Conservation (phyloP, 371 early-diverging fungal genomes). For the Entomophthora muscae region DNA sequence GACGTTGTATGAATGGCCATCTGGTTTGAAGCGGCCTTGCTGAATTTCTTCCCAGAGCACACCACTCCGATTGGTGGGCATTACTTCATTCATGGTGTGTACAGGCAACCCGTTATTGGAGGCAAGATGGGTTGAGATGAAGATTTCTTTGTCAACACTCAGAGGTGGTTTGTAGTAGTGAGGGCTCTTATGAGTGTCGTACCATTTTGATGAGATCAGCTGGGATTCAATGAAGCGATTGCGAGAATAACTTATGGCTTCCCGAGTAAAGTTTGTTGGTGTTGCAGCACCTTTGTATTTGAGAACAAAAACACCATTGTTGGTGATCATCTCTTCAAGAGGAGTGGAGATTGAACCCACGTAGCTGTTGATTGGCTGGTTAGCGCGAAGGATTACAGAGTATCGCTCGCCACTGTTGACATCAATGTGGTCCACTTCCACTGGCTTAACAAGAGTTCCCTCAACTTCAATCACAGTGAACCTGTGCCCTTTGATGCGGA, state of each 20-base stretch:
- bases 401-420: constrained; percentile 21
- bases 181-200: background rate
- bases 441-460: constrained; percentile 6
- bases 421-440: constrained; percentile 9
- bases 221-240: background rate
- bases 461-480: constrained; percentile 16
- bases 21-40: background rate
- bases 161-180: background rate
- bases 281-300: background rate
- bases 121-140: background rate
- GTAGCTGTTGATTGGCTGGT: constrained; percentile 18
- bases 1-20: background rate
- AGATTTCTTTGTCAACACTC: background rate
- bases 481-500: constrained; percentile 20
- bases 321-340: background rate
- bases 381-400: constrained; percentile 19
- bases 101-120: background rate
- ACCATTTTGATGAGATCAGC: background rate
- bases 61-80: no score
- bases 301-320: constrained; percentile 1
- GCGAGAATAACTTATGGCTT: background rate
- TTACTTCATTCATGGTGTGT: background rate
- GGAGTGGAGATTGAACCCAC: constrained; percentile 11
- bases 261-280: background rate
- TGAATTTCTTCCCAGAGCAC: background rate